Percentiles rank a stretch among this genome's conserved stretches.
phyloP scores from a whole-genome alignment of 139 green algal species.

The Chlorella sp. region DNA sequence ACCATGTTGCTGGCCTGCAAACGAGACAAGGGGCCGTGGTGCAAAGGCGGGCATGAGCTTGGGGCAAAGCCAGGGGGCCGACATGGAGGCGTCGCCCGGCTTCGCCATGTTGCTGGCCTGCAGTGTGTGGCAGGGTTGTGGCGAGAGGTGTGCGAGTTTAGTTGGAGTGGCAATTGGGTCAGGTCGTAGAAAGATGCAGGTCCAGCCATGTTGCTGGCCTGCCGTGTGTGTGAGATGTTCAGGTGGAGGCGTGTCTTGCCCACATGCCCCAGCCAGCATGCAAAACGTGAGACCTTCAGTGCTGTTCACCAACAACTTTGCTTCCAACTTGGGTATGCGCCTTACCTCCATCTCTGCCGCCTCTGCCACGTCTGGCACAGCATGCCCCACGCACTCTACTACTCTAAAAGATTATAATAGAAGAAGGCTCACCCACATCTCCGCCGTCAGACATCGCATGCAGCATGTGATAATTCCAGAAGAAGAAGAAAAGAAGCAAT shows the following conservation, averaged over 20 bases:
- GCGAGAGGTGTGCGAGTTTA: background rate
- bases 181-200: background rate
- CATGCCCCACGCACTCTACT: no score
- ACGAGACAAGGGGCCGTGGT: background rate
- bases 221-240: no score
- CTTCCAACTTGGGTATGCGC: no score
- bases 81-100: conserved; percentile 89
- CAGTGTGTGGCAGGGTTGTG: background rate
- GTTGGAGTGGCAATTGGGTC: background rate
- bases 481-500: background rate
- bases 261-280: no score
- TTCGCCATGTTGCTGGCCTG: conserved; percentile 65
- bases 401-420: conserved; percentile 32
- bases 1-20: conserved; percentile 63
- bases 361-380: no score
- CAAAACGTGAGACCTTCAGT: no score
- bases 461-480: no score
- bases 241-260: no score
- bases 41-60: background rate
- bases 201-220: no score
- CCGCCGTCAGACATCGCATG: no score
- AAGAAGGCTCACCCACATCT: background rate
- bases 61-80: conserved; percentile 72
- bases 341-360: no score
- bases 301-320: no score